A percentile compares a stretch with the other conserved stretches of the same genome.
Conservation (phyloP, 2,329 filamentous ascomycete genomes). For the Botrytis fabae region DNA sequence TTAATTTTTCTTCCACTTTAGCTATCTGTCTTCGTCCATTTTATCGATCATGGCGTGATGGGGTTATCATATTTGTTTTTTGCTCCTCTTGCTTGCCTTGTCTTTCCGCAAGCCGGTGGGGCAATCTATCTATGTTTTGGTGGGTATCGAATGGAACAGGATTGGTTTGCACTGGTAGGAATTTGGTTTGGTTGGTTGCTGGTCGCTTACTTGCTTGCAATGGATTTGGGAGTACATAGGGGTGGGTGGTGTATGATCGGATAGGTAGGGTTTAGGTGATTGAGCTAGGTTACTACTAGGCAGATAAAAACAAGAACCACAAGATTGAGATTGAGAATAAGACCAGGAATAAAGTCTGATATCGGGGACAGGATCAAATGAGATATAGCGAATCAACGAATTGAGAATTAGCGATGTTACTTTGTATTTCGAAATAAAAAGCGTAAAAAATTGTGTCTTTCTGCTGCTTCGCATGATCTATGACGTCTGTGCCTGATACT, state of each 20-base stretch:
- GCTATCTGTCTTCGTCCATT: background rate
- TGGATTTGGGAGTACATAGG: constrained; percentile 14
- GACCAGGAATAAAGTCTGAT: background rate
- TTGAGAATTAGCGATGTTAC: background rate
- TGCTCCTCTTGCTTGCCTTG: constrained; percentile 7
- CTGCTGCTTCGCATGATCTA: background rate
- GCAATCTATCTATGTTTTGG: constrained; percentile 8
- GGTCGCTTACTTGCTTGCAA: background rate
- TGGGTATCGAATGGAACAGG: constrained; percentile 8
- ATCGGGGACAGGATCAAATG: background rate
- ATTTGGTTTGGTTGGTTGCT: constrained; percentile 8
- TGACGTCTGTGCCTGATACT: background rate
- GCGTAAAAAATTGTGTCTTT: background rate
- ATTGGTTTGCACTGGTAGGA: constrained; percentile 9
- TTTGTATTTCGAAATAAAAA: background rate
- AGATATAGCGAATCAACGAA: background rate
- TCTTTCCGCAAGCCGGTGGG: background rate
- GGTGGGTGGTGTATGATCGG: constrained; percentile 1
- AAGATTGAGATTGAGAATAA: background rate
- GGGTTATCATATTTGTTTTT: constrained; percentile 8
- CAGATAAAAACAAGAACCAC: constrained; percentile 3
- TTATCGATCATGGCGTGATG: constrained; percentile 10
- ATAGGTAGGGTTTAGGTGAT: background rate
- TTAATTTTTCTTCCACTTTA: background rate
- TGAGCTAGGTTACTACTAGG: background rate